Percentiles rank a stretch among this genome's conserved stretches.
phyloP scores from a whole-genome alignment of 352 stramenopile species.

The Phytopythium boreale region DNA sequence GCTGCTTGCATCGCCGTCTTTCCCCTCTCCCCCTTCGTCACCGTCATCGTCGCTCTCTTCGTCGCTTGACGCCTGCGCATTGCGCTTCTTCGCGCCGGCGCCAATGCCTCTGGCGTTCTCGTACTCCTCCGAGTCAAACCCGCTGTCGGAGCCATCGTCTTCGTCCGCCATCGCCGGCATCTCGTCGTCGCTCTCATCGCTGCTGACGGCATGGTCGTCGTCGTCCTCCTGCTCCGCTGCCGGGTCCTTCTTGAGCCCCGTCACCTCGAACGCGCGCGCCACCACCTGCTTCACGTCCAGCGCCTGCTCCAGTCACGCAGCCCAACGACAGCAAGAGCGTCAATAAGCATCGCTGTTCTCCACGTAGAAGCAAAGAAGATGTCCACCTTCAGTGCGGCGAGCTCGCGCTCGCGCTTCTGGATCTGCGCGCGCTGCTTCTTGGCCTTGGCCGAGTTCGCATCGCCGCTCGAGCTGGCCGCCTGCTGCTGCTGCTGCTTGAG shows the following conservation, averaged over 20 bases:
- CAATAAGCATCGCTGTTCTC: neutral
- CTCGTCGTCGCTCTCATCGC: constrained; percentile 12
- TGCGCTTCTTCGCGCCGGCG: neutral
- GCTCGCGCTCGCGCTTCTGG: constrained; percentile 52
- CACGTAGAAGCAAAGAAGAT: neutral
- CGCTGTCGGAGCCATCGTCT: constrained; percentile 17
- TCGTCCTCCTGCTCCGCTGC: constrained; percentile 19
- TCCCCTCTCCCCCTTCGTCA: neutral
- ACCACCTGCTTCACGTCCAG: constrained; percentile 52
- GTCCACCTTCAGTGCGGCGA: constrained; percentile 42
- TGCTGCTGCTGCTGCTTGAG: constrained; percentile 59
- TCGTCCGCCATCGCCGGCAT: constrained; percentile 12
- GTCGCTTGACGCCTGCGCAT: neutral
- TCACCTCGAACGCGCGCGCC: constrained; percentile 33
- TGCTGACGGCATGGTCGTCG: constrained; percentile 12
- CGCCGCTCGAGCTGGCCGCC: neutral
- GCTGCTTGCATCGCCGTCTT: neutral
- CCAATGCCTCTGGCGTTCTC: constrained; percentile 14
- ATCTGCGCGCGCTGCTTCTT: constrained; percentile 34
- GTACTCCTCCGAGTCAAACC: constrained; percentile 44
- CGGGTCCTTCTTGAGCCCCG: constrained; percentile 29
- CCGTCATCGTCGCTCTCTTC: constrained; percentile 5
- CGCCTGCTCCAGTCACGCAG: constrained; percentile 2
- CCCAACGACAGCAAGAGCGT: neutral
- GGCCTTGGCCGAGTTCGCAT: neutral